Evolutionary conservation across 352 stramenopile genomes (phyloP).

Genomic region (Pythium brassicae): DNA sequence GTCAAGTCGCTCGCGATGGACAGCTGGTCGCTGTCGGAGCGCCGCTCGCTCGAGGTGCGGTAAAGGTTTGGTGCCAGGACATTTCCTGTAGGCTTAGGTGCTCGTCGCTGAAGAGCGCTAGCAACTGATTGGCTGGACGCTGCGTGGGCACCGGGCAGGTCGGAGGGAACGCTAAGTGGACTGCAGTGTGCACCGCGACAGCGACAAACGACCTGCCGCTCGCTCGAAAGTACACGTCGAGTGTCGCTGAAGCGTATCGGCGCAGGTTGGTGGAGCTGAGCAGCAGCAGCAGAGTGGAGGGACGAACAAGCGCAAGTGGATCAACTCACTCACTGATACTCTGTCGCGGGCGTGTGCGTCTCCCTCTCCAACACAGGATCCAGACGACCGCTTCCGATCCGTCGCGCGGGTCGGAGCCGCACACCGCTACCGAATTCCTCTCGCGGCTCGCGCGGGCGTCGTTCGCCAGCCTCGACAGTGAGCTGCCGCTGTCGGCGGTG

Average conservation of each 20-base stretch:
- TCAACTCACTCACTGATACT: too few species aligned
- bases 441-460: constrained; percentile 20
- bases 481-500: constrained; percentile 1
- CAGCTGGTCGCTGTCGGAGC: constrained; percentile 50
- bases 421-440: constrained; percentile 56
- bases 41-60: constrained; percentile 43
- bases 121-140: neutral
- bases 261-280: constrained; percentile 18
- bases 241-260: constrained; percentile 59
- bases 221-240: constrained; percentile 61
- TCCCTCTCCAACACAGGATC: constrained; percentile 6
- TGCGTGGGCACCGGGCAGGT: constrained; percentile 3
- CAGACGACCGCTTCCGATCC: constrained; percentile 19
- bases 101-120: neutral
- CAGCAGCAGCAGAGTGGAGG: neutral
- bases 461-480: neutral
- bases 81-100: too few species aligned
- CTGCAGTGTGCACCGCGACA: constrained; percentile 56
- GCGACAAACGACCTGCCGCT: constrained; percentile 36
- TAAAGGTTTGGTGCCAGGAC: neutral
- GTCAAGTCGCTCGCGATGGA: constrained; percentile 86
- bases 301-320: neutral
- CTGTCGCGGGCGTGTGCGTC: neutral
- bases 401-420: constrained; percentile 6
- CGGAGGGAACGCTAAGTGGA: constrained; percentile 83